Evolutionary conservation across 352 stramenopile genomes (phyloP).

Genomic region (Phytophthora parvispora): DNA sequence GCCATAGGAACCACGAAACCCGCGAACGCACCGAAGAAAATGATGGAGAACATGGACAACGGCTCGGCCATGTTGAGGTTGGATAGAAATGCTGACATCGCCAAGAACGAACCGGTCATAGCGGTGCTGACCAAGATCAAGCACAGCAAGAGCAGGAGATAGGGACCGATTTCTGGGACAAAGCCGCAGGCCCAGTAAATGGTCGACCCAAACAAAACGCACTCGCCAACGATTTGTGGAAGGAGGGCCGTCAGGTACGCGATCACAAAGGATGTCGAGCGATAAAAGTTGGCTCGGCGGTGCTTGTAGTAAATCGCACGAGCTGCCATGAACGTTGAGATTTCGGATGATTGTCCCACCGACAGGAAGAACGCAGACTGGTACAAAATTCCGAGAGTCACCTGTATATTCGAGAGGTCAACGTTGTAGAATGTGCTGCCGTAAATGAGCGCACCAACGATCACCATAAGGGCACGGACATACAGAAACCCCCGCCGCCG

Average conservation of each 20-base stretch:
- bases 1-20: slow-evolving; percentile 48
- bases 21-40: slow-evolving; percentile 45
- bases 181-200: slow-evolving; percentile 88
- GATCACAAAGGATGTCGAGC: slow-evolving; percentile 61
- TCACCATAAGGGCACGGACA: slow-evolving; percentile 26
- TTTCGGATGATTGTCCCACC: slow-evolving; percentile 62
- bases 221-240: slow-evolving; percentile 51
- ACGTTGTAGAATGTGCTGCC: slow-evolving; percentile 30
- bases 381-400: slow-evolving; percentile 75
- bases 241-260: slow-evolving; percentile 13
- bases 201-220: slow-evolving; percentile 70
- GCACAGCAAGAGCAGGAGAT: slow-evolving; percentile 24
- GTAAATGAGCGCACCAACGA: slow-evolving; percentile 36
- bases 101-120: slow-evolving; percentile 25
- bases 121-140: slow-evolving; percentile 25
- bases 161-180: slow-evolving; percentile 8
- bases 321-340: slow-evolving; percentile 69
- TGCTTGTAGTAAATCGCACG: slow-evolving; percentile 77
- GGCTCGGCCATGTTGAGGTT: slow-evolving; percentile 41
- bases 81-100: slow-evolving; percentile 6
- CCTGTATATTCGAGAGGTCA: slow-evolving; percentile 23
- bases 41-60: slow-evolving; percentile 42
- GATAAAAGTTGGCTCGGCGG: slow-evolving; percentile 74
- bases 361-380: slow-evolving; percentile 70
- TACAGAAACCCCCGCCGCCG: slow-evolving; percentile 25